These are phyloP conservation scores for Dictyostelium capitatum DNA, from an alignment of 78 protist genomes.

Conservation along the genomic window DNA sequence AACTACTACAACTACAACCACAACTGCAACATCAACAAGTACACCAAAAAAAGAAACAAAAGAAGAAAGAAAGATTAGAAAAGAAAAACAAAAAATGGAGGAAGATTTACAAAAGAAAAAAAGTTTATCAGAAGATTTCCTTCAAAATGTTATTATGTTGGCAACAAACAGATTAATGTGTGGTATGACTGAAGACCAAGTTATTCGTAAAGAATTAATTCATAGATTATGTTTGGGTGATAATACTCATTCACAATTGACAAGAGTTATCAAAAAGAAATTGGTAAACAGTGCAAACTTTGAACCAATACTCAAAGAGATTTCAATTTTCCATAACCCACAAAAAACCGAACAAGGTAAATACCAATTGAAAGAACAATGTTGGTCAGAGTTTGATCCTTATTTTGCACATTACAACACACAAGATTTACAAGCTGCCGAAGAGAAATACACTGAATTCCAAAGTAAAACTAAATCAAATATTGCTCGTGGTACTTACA, in stretches of 20 bases:
- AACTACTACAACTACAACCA: background rate
- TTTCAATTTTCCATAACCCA: slow-evolving; percentile 56
- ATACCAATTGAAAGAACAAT: slow-evolving; percentile 72
- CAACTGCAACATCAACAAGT: background rate
- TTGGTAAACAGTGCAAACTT: slow-evolving; percentile 58
- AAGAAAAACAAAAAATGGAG: slow-evolving; percentile 43
- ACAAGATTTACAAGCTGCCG: slow-evolving; percentile 70
- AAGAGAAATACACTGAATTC: slow-evolving; percentile 62
- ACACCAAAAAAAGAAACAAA: slow-evolving; percentile 24
- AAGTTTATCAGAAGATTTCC: slow-evolving; percentile 59
- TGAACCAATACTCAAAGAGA: slow-evolving; percentile 65
- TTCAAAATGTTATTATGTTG: slow-evolving; percentile 58
- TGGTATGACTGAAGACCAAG: slow-evolving; percentile 74
- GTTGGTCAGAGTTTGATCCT: slow-evolving; percentile 82
- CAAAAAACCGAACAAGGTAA: slow-evolving; percentile 84
- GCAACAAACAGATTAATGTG: slow-evolving; percentile 71
- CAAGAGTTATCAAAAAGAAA: slow-evolving; percentile 30
- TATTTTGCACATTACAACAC: slow-evolving; percentile 79
- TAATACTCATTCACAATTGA: slow-evolving; percentile 73
- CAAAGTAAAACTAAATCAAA: slow-evolving; percentile 47
- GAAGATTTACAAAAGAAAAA: slow-evolving; percentile 42
- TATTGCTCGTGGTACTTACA: slow-evolving; percentile 66
- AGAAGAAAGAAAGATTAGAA: slow-evolving; percentile 35
- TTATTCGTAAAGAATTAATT: slow-evolving; percentile 72
- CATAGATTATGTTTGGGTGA: slow-evolving; percentile 79